Base-by-base conservation (phyloP, 306 rosid species). In the Ormosia emarginata region DNA sequence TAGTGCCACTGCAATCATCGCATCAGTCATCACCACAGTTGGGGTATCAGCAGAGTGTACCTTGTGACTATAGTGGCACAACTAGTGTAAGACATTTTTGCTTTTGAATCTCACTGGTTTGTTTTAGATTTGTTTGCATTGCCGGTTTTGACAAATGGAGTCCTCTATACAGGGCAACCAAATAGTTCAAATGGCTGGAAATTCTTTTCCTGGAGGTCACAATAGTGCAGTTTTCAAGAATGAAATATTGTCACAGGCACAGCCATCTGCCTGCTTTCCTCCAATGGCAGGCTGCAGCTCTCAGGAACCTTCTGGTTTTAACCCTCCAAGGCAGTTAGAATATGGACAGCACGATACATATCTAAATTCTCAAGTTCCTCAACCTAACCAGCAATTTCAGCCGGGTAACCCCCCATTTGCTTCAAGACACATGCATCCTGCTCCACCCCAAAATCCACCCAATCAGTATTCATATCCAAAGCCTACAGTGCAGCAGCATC, bases 391-490 rank as follows among this genome's bases (percentile, higher is more conserved):
- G 82, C 95, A 85, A 74, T 90, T 86, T 90, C 92, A 89, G 75
- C 93, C 79, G 52, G 90, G 79, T 53, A 90, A 88, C 81, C 67
- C 93, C 18, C 78, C 90, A 75, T 91, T 86, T 73, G 58, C 86
- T 46, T 93, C 86, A 57, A 91, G 97, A 83, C 90, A 92, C n/a
- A 52, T 89, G 79, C 97, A 85, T 83, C 84, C 94, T 78, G 85
- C 77, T 14, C 89, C 81, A 8, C 88, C 92, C 30, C 94, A 86
- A 81, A 93, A 90, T 83, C 86, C 90, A 58, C 81, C 94, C 15
- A 85, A 82, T 83, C 96, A 91, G 64, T 91, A 87, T 82, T 85
- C 94, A 36, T 93, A 90, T 81, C 67, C 90, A 71, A 90, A 88
- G 82, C 79, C 95, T n/a, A 14, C 89, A 32, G 67, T 80, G 77